Evolutionary conservation across 352 stramenopile genomes (phyloP).

Genomic region (Blastocystis hominis): DNA sequence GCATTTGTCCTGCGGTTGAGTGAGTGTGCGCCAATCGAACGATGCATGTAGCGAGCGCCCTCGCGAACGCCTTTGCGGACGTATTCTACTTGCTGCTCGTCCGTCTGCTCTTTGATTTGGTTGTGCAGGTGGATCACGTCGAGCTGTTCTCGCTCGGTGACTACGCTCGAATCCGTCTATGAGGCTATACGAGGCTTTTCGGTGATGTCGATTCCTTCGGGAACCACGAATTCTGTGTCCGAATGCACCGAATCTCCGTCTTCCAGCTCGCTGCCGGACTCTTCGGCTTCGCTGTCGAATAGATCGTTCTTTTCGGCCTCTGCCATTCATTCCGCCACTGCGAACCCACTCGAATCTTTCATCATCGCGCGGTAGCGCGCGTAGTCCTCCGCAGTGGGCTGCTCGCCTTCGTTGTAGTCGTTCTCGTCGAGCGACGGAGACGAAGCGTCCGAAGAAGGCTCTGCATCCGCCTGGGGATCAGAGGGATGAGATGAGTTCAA

Average conservation of each 20-base stretch:
- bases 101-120: conserved; percentile 15
- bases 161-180: not conserved
- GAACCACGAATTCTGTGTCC: not conserved
- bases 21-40: not conserved
- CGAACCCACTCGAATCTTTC: not conserved
- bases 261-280: conserved; percentile 17
- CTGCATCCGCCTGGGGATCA: not conserved
- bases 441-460: not conserved
- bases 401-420: conserved; percentile 1
- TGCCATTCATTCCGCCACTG: not conserved
- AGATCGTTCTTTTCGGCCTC: not conserved
- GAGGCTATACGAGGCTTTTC: not conserved
- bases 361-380: conserved; percentile 33
- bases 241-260: not conserved
- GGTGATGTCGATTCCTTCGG: conserved; percentile 34
- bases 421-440: not conserved
- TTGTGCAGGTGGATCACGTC: not conserved
- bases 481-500: no score
- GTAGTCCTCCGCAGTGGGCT: conserved; percentile 36
- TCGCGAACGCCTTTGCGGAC: conserved; percentile 23
- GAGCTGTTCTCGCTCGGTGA: conserved; percentile 5
- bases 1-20: conserved; percentile 8
- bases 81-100: not conserved
- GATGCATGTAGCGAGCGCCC: conserved; percentile 7
- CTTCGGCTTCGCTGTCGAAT: conserved; percentile 48